Conservation (phyloP, 148 eudicot genomes). For the Drosera capensis region DNA sequence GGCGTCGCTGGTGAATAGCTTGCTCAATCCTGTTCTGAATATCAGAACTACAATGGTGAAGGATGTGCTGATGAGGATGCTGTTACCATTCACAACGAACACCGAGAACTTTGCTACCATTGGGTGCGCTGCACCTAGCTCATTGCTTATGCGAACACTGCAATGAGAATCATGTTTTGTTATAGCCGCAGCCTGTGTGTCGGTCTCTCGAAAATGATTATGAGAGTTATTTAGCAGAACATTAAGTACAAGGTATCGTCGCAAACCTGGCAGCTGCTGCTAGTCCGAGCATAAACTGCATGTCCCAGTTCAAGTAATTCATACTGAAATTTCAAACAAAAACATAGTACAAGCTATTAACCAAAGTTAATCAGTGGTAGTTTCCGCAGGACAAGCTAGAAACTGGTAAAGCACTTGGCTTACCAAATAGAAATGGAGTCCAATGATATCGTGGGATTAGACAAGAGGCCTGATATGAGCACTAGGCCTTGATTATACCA, state of each 20-base stretch:
- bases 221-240: background rate
- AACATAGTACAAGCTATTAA: too few relatives aligned
- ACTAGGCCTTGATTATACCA: constrained; percentile 20
- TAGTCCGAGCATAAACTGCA: constrained; percentile 11
- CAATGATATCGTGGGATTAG: constrained; percentile 15
- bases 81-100: constrained; percentile 20
- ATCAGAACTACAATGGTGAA: constrained; percentile 18
- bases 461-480: constrained; percentile 19
- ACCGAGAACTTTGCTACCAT: constrained; percentile 37
- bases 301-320: constrained; percentile 21
- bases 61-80: constrained; percentile 18
- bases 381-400: too few relatives aligned
- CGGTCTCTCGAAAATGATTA: background rate
- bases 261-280: constrained; percentile 11
- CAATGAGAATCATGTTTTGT: background rate
- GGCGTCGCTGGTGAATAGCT: constrained; percentile 13
- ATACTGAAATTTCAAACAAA: constrained; percentile 11
- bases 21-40: constrained; percentile 10
- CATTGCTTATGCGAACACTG: constrained; percentile 49
- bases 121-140: constrained; percentile 36
- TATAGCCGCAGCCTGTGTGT: constrained; percentile 1
- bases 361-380: too few relatives aligned
- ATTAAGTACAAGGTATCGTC: background rate
- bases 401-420: background rate
- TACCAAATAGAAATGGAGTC: constrained; percentile 26